Evolutionary conservation across 2,329 filamentous ascomycete genomes (phyloP), one percentile per base, ranked within the genome.

Genomic region (Alternaria sp.): DNA sequence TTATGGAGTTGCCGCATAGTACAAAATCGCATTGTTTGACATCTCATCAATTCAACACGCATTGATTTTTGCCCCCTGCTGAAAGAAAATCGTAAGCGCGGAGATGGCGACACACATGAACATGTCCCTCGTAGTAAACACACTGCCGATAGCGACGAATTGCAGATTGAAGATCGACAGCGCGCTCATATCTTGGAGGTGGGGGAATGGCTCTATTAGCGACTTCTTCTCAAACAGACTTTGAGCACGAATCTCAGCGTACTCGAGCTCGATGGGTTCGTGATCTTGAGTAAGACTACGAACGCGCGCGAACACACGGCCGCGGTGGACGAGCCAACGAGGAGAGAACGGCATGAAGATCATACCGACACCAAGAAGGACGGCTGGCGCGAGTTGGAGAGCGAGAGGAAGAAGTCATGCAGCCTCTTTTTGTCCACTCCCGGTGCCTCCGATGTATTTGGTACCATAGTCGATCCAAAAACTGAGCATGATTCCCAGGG

Each of bases 271-370:
- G 34, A 93, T 84, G 0, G 91, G 83, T 55, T 91, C 86, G 70
- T 92, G 83, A 60, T 89, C 84, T n/a, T 79, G 72, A 0, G 85
- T 72, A 0, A 91, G 82, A 4, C 81, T 82, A 23, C 91, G 86
- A 3, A 94, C 84, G 40, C 72, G 80, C 1, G 89, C 85, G 1
- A 94, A 81, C 1, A 88, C 85, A 11, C 74, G 74, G 14, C 80
- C 80, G 68, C 90, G 87, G 72, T 92, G 86, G 8, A 90, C 79
- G 0, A 93, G 83, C 90, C 89, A 93, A 65, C 91, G 83, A 0
- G 91, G 91, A 0, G 86, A 90, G 77, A 90, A 92, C 0, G 90
- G 91, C 89, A 93, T 91, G 77, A 91, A 91, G 10, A 90, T 69
- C 84, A 93, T 92, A 31, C 90, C 90, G 7, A 83, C 70, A 31